A percentile compares a stretch with the other conserved stretches of the same genome.
phyloP scores from a whole-genome alignment of 2,329 filamentous ascomycete species.

The Xylariomycetidae sp. region DNA sequence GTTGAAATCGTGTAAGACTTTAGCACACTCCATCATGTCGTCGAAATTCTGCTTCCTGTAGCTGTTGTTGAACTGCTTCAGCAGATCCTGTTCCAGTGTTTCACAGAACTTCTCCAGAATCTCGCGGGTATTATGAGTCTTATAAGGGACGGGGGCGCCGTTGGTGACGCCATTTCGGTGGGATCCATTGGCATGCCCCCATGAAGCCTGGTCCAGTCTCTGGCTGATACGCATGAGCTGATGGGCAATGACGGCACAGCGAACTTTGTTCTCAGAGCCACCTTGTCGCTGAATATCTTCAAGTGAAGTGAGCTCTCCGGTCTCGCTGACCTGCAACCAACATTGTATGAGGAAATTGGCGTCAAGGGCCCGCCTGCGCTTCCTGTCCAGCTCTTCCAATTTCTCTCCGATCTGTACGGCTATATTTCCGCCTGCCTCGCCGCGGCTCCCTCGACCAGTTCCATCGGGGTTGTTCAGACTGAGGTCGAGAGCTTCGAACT shows the following conservation, averaged over 20 bases:
- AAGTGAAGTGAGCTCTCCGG: conserved; percentile 78
- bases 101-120: conserved; percentile 96
- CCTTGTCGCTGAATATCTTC: conserved; percentile 85
- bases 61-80: conserved; percentile 96
- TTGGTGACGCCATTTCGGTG: conserved; percentile 46
- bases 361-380: conserved; percentile 83
- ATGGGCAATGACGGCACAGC: conserved; percentile 87
- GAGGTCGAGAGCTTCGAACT: conserved; percentile 85
- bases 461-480: conserved; percentile 63
- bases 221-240: conserved; percentile 94
- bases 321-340: conserved; percentile 92
- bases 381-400: conserved; percentile 89
- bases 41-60: conserved; percentile 94
- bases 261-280: conserved; percentile 85
- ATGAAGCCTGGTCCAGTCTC: conserved; percentile 74
- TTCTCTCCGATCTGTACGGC: conserved; percentile 93
- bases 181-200: conserved; percentile 58
- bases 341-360: conserved; percentile 94
- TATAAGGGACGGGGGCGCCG: conserved; percentile 37
- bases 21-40: conserved; percentile 95
- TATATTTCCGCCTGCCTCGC: conserved; percentile 70
- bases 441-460: conserved; percentile 41
- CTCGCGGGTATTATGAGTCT: conserved; percentile 69
- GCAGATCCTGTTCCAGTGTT: conserved; percentile 86
- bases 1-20: conserved; percentile 92